phyloP scores from a whole-genome alignment of 306 rosid genomes.

The apple (Malus domestica) region DNA sequence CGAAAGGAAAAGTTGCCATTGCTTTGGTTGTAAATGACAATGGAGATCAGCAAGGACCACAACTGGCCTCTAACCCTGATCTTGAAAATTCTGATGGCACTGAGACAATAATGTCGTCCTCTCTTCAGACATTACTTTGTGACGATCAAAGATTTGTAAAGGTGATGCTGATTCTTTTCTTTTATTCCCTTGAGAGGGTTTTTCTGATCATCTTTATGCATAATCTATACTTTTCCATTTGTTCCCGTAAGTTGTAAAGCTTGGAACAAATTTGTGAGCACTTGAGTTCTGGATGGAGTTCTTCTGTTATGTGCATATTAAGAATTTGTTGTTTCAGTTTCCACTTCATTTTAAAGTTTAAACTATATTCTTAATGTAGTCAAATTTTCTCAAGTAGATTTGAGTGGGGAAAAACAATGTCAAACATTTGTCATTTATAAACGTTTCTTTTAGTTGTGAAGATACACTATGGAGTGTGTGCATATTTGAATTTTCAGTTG shows the following conservation, averaged over 20 bases:
- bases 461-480: neutral
- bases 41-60: conserved; percentile 13
- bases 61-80: conserved; percentile 20
- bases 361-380: neutral
- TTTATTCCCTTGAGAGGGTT: neutral
- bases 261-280: conserved; percentile 10
- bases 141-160: conserved; percentile 43
- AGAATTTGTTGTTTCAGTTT: neutral
- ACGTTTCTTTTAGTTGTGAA: neutral
- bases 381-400: neutral
- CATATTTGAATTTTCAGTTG: neutral
- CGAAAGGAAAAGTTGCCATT: conserved; percentile 69
- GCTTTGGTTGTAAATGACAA: conserved; percentile 52
- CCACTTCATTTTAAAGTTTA: neutral
- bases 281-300: neutral
- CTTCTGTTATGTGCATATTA: neutral
- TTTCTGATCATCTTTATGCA: neutral
- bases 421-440: neutral
- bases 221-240: neutral
- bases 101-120: conserved; percentile 24
- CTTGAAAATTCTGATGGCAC: conserved; percentile 26
- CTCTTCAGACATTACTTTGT: conserved; percentile 42
- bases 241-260: neutral
- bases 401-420: neutral
- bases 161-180: conserved; percentile 23